Conservation (phyloP, 2,329 filamentous ascomycete genomes). For the Monosporascus sp. region DNA sequence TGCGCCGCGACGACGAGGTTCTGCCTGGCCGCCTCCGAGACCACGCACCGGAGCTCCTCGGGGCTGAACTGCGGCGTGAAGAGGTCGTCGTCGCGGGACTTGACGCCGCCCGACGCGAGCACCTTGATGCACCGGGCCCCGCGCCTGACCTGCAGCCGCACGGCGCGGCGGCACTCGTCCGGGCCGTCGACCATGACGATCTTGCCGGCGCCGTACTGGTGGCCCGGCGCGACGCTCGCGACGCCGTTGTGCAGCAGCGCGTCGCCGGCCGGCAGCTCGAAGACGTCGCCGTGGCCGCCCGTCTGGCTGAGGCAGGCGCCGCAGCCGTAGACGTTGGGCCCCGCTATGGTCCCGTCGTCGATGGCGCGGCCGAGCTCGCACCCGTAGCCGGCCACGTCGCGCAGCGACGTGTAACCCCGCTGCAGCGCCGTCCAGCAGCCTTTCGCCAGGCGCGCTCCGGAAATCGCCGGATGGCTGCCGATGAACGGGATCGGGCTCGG, state of each 20-base stretch:
- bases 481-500: slow-evolving; percentile 14
- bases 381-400: slow-evolving; percentile 28
- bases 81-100: slow-evolving; percentile 34
- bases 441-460: slow-evolving; percentile 27
- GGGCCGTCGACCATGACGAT: slow-evolving; percentile 31
- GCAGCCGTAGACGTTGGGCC: slow-evolving; percentile 27
- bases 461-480: slow-evolving; percentile 23
- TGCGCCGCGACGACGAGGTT: slow-evolving; percentile 33
- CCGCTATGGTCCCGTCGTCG: slow-evolving; percentile 26
- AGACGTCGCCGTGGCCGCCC: slow-evolving; percentile 30
- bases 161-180: slow-evolving; percentile 34
- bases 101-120: slow-evolving; percentile 33
- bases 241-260: slow-evolving; percentile 30
- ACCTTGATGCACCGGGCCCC: slow-evolving; percentile 36
- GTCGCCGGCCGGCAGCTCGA: slow-evolving; percentile 27
- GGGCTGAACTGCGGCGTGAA: slow-evolving; percentile 33
- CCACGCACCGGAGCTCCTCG: slow-evolving; percentile 32
- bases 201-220: slow-evolving; percentile 22
- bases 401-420: slow-evolving; percentile 30
- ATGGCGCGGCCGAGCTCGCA: slow-evolving; percentile 27
- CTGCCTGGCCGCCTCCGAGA: slow-evolving; percentile 31
- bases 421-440: slow-evolving; percentile 33
- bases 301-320: slow-evolving; percentile 30
- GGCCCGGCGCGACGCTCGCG: slow-evolving; percentile 21
- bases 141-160: slow-evolving; percentile 34